Base-by-base conservation (phyloP, 805 yeast genomes). In the Ogataea paradorogensis region DNA sequence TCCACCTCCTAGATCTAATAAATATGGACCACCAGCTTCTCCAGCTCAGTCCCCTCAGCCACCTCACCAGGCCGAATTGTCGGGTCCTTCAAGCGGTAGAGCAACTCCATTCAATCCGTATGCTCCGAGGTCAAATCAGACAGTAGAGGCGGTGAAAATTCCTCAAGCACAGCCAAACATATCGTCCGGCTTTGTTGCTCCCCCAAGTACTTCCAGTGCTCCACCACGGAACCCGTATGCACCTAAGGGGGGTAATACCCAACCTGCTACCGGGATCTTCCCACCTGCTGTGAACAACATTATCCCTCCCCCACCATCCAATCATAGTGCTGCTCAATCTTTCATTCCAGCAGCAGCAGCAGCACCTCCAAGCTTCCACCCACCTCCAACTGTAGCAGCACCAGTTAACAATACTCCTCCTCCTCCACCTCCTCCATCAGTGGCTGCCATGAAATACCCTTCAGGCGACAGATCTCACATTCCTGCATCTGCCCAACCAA, bases 401-500 rank as follows among this genome's bases (percentile, higher is more conserved):
- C 42, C 38, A 14, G 13, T 7, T n/a, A 24, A n/a, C n/a, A 25
- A 13, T 10, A 33, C 46, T 8, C 46, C 51, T 9, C 37, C 52
- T 9, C 38, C 51, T 10, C 43, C 48, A 4, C 49, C 57, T 9
- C 53, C 48, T 4, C 49, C 57, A 9, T 52, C 54, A 9, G 38
- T 40, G 15, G 34, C 53, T 18, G 27, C 50, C 10, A 27, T 43
- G 20, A 48, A 40, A 37, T 61, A 67, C 52, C 84, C 90, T 30
- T 52, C 73, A 3, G 89, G 89, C 18, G 90, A 82, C 58, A 74
- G 88, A 51, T 59, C 74, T 2, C 89, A 80, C 50, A 80, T 85
- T 45, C 77, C 89, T 2, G 74, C 68, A 10, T 71, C 67, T 8
- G 73, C 81, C 7, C 55, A 63, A 51, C 80, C 82, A 13, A 77